Base-by-base conservation (phyloP, 225 moss, liverwort and hornwort genomes). In the Straminergon stramineum region DNA sequence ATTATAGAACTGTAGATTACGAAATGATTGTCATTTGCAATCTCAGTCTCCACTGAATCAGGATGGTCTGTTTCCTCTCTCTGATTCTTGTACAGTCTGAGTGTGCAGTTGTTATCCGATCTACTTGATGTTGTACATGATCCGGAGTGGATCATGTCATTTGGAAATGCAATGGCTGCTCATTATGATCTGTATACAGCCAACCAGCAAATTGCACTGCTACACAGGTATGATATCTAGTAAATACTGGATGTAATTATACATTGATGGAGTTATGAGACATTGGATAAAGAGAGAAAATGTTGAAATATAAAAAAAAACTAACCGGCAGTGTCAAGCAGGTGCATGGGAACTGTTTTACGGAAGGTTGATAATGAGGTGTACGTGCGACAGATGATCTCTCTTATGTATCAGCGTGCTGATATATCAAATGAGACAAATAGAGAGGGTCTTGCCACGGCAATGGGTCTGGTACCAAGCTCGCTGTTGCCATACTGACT, bases 401-500 rank as follows among this genome's bases (percentile, higher is more conserved):
- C 94, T 70, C 63, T 93, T 51, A 99, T 97, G 95, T 99, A 96
- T 92, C 93, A 94, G 93, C 92, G 90, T 90, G 97, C 99, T 91
- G 93, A 99, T 88, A 88, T 97, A 90, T 94, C 92, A 90, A 95
- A 96, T 90, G 92, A 96, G 82, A 91, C 90, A 83, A 96, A 97
- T 81, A 95, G 96, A 89, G 97, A 96, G 76, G 96, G 96, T 85
- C 96, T 99, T 91, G 97, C 99, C n/a, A 96, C 95, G 95, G 97
- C 96, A 32, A 96, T 99, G 92, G 99, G 99, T 88, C 95, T 97
- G 95, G 99, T 99, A 91, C 69, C 31, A 60, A 91, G 63, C 83
- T 92, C n/a, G 39, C 74, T 84, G 73, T 74, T 71, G 35, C 88
- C 74, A 56, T 43, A 83, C 62, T 73, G 30, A 39, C 78, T 83